phyloP scores from a whole-genome alignment of 164 flowering plant species.

The Vitis rupestris region DNA sequence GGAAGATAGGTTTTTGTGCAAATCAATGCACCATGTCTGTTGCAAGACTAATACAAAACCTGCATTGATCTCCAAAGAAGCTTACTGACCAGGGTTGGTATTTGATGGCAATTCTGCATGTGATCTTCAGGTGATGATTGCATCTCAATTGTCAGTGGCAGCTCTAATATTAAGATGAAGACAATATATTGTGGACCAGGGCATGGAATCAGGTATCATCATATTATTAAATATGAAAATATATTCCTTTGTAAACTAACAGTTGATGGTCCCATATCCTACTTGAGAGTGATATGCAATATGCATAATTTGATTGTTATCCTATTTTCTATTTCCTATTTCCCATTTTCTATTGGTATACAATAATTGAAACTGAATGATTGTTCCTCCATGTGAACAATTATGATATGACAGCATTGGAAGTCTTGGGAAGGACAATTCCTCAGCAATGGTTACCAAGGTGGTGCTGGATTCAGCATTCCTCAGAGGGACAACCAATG shows the following conservation, averaged over 20 bases:
- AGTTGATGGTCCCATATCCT: not conserved
- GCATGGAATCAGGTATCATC: conserved; percentile 81
- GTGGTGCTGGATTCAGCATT: conserved; percentile 76
- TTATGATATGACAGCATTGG: conserved; percentile 67
- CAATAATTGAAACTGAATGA: not conserved
- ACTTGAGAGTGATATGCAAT: too few species aligned
- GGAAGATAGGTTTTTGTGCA: too few species aligned
- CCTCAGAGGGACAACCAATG: conserved; percentile 69
- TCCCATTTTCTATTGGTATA: not conserved
- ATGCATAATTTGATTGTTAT: not conserved
- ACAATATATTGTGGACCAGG: conserved; percentile 81
- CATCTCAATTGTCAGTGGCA: conserved; percentile 81
- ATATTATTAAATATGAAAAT: not conserved
- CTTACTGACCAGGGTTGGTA: not conserved
- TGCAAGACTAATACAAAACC: not conserved
- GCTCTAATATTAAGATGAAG: conserved; percentile 83
- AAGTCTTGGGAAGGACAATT: conserved; percentile 92
- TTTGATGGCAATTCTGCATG: conserved; percentile 1
- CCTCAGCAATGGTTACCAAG: conserved; percentile 58
- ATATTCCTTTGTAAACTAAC: not conserved
- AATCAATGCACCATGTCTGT: too few species aligned
- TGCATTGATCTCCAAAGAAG: not conserved
- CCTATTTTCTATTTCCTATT: not conserved
- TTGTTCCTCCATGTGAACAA: not conserved
- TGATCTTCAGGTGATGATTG: conserved; percentile 74